Base-by-base conservation (phyloP, 2,329 filamentous ascomycete species). In the Talaromyces piceae region DNA sequence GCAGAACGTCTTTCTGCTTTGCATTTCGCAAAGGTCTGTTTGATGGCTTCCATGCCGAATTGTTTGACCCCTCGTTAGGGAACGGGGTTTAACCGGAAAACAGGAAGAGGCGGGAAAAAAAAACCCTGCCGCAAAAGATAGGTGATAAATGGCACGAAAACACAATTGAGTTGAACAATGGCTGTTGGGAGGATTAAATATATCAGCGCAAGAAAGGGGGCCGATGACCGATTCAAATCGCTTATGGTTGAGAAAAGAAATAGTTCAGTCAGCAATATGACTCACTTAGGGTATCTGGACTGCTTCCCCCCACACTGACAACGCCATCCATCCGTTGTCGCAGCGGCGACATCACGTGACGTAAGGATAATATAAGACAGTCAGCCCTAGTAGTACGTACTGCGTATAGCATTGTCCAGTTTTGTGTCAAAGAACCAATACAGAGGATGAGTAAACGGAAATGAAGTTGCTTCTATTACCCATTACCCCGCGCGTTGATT, bases 1-100 rank as follows among this genome's bases (percentile, higher is more conserved):
- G 93, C 91, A 59, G 88, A 77, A 80, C 93, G 68, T 58, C 63
- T 72, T 60, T 81, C 76, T 58, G 72, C 67, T 63, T 79, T 80
- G 70, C 77, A 80, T 67, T 72, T 72, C 49, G 76, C 77, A 61
- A 82, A 82, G 3, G 76, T 76, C 52, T 70, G 62, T 63, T 79
- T 81, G 55, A 82, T 75, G 31, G 66, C 70, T 50, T 81, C 78
- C 74, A 77, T 77, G 50, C 44, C 54, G 54, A 51, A 49, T 28
- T 28, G n/a, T 6, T n/a, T 16, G 22, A 47, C 47, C 46, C 41
- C 46, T 26, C 51, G 46, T 28, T 25, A 8, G 31, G 31, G 18
- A 33, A n/a, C n/a, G n/a, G n/a, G n/a, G n/a, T n/a, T n/a, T n/a
- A n/a, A 37, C 33, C 33, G 16, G 5, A 4, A 8, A 37, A 37